Conservation (phyloP, 495 filamentous ascomycete species). For the Annulohypoxylon maeteangense region DNA sequence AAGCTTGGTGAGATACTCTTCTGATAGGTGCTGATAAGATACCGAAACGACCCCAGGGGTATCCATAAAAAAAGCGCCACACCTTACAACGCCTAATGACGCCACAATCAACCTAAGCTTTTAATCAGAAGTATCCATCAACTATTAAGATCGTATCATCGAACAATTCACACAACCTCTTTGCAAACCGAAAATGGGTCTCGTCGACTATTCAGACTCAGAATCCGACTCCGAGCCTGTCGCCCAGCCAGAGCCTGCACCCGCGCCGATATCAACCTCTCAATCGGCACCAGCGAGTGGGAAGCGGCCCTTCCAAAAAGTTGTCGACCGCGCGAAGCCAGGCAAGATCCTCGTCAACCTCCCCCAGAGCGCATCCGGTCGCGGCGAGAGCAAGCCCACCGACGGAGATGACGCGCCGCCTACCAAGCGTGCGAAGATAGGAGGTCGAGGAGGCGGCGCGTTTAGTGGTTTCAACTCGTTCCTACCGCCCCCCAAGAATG, state of each 20-base stretch:
- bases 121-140: background rate
- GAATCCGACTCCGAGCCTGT: conserved; percentile 77
- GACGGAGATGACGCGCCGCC: conserved; percentile 63
- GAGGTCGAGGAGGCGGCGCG: conserved; percentile 53
- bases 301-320: conserved; percentile 73
- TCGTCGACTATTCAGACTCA: conserved; percentile 88
- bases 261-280: background rate
- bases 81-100: conserved; percentile 34
- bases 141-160: conserved; percentile 12
- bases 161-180: background rate
- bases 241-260: conserved; percentile 40
- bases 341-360: conserved; percentile 85
- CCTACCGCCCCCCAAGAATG: conserved; percentile 84
- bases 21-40: too few species aligned
- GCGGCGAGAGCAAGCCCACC: conserved; percentile 47
- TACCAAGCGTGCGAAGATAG: conserved; percentile 73
- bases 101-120: conserved; percentile 32
- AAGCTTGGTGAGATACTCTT: too few species aligned
- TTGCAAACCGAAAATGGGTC: conserved; percentile 64
- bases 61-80: conserved; percentile 9
- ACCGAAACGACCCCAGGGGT: too few species aligned
- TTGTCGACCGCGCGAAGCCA: conserved; percentile 80
- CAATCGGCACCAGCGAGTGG: conserved; percentile 41
- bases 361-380: conserved; percentile 57
- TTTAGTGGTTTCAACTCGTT: conserved; percentile 86